A percentile compares a stretch with the other conserved stretches of the same genome.
These are phyloP conservation scores for Cladophialophora psammophila DNA, from an alignment of 2,329 filamentous ascomycete genomes.

Conservation along the genomic window DNA sequence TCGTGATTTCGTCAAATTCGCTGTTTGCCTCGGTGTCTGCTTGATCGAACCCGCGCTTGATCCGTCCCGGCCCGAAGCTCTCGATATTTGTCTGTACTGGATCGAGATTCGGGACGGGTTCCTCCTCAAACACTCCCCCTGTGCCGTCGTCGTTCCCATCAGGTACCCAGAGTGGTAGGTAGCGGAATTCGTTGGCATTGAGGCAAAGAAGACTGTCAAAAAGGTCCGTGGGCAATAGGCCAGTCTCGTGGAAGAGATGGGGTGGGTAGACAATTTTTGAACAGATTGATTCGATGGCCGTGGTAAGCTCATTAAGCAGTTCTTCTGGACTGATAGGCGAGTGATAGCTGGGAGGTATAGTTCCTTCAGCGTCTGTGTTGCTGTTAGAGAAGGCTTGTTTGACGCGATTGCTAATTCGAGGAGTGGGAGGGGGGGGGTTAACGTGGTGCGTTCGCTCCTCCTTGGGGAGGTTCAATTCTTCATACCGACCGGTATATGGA, in stretches of 20 bases:
- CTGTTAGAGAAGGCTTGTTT: slow-evolving; percentile 18
- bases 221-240: slow-evolving; percentile 26
- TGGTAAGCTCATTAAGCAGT: slow-evolving; percentile 21
- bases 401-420: background rate
- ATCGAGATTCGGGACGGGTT: slow-evolving; percentile 46
- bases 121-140: slow-evolving; percentile 57
- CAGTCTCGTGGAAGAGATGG: slow-evolving; percentile 32
- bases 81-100: slow-evolving; percentile 16
- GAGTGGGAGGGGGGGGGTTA: background rate
- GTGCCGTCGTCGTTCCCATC: slow-evolving; percentile 62
- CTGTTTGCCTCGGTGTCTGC: slow-evolving; percentile 30
- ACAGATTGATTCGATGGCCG: slow-evolving; percentile 21
- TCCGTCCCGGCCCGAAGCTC: slow-evolving; percentile 24
- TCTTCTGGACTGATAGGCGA: slow-evolving; percentile 14
- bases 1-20: slow-evolving; percentile 42
- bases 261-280: slow-evolving; percentile 27
- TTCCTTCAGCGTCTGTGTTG: background rate
- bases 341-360: background rate
- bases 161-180: slow-evolving; percentile 70
- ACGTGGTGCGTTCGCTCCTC: background rate
- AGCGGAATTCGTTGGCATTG: slow-evolving; percentile 65
- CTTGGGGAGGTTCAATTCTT: background rate
- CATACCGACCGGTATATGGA: background rate
- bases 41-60: slow-evolving; percentile 49
- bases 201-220: slow-evolving; percentile 60